These are phyloP conservation scores for Microascus cirrosus DNA, from an alignment of 2,329 filamentous ascomycete genomes.

Conservation along the genomic window DNA sequence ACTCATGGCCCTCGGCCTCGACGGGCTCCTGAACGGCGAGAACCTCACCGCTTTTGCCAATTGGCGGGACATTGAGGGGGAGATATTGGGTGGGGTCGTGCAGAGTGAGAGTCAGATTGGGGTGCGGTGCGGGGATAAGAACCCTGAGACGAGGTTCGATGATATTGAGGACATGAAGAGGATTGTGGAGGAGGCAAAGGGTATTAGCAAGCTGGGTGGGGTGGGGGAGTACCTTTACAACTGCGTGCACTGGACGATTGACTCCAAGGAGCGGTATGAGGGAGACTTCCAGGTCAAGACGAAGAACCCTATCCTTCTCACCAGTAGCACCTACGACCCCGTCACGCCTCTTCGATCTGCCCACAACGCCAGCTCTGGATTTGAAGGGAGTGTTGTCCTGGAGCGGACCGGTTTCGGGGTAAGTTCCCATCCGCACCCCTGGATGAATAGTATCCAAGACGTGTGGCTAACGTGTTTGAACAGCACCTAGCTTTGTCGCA, in stretches of 20 bases:
- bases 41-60: constrained; percentile 32
- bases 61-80: constrained; percentile 10
- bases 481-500: constrained; percentile 7
- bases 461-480: not conserved
- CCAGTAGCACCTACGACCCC: constrained; percentile 24
- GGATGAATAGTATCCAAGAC: constrained; percentile 3
- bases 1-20: constrained; percentile 28
- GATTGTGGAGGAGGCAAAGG: constrained; percentile 12
- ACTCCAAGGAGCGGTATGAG: constrained; percentile 22
- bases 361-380: constrained; percentile 20
- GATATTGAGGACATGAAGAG: constrained; percentile 11
- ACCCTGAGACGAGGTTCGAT: constrained; percentile 9
- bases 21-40: constrained; percentile 24
- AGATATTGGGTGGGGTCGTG: constrained; percentile 11
- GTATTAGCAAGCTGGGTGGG: constrained; percentile 6
- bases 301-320: constrained; percentile 21
- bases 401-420: constrained; percentile 23
- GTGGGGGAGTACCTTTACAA: not conserved
- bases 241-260: constrained; percentile 25
- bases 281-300: constrained; percentile 20
- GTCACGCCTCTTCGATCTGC: constrained; percentile 26
- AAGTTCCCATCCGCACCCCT: constrained; percentile 14
- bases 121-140: constrained; percentile 26
- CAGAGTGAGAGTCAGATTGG: constrained; percentile 29
- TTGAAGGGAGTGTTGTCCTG: constrained; percentile 24